These are phyloP conservation scores for Xylaria castorea DNA, from an alignment of 495 filamentous ascomycete genomes.

Conservation along the genomic window DNA sequence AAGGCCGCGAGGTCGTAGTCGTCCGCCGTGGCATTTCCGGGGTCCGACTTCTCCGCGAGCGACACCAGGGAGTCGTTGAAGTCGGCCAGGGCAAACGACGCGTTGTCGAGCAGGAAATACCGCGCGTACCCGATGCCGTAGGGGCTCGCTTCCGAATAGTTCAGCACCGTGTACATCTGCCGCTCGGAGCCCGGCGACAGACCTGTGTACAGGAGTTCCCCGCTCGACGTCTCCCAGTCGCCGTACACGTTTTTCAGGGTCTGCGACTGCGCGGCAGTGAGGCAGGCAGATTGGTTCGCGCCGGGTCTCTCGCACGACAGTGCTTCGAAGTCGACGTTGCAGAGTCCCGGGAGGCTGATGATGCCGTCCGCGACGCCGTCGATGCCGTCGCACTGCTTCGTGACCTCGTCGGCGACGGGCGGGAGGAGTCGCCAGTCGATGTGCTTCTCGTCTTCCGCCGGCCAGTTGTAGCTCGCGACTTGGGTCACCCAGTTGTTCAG, in stretches of 20 bases:
- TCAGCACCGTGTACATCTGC: constrained; percentile 47
- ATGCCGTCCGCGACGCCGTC: constrained; percentile 71
- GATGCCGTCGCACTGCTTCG: constrained; percentile 68
- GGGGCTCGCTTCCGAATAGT: constrained; percentile 43
- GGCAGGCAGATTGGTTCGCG: constrained; percentile 44
- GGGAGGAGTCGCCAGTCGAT: constrained; percentile 59
- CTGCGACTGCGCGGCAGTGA: constrained; percentile 62
- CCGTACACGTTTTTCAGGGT: constrained; percentile 62
- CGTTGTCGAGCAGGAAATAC: constrained; percentile 54
- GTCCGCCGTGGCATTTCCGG: constrained; percentile 55
- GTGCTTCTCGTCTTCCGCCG: constrained; percentile 53
- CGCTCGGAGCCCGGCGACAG: constrained; percentile 50
- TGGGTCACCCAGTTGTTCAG: constrained; percentile 57
- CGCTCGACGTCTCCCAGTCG: constrained; percentile 57
- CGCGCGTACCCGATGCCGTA: constrained; percentile 50
- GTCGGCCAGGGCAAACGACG: constrained; percentile 43
- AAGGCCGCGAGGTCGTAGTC: constrained; percentile 58
- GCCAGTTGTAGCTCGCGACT: constrained; percentile 49
- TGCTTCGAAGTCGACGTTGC: constrained; percentile 58
- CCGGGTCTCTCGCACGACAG: constrained; percentile 55
- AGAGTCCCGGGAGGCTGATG: constrained; percentile 66
- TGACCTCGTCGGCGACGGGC: constrained; percentile 61
- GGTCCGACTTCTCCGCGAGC: constrained; percentile 49
- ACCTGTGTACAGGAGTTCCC: constrained; percentile 63
- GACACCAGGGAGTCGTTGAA: constrained; percentile 48